Evolutionary conservation across 139 green algal species (phyloP).

Genomic region (Ulvella scutata): DNA sequence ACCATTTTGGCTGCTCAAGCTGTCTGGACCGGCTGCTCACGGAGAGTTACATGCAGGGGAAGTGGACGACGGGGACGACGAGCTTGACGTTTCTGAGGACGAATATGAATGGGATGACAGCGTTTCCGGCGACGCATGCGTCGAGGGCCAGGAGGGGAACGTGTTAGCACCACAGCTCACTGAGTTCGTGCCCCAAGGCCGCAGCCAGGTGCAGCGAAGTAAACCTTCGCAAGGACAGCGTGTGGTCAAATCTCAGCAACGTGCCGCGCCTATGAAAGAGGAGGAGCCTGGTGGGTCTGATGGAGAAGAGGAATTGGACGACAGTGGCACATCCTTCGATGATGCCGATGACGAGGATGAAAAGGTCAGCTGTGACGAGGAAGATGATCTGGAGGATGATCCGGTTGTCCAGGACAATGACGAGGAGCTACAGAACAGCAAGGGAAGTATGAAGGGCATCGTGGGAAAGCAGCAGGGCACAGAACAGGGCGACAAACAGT

Average conservation of each 20-base stretch:
- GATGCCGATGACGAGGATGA: not conserved
- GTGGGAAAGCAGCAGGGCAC: not conserved
- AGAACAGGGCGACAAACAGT: constrained; percentile 9
- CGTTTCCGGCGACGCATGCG: not conserved
- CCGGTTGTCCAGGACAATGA: not conserved
- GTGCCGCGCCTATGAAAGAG: not conserved
- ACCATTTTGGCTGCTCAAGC: too few relatives aligned
- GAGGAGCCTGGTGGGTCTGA: not conserved
- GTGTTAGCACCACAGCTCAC: not conserved
- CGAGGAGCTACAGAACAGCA: too few relatives aligned
- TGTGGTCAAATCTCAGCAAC: too few relatives aligned
- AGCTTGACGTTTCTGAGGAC: not conserved
- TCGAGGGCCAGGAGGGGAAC: not conserved
- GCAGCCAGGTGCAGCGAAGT: too few relatives aligned
- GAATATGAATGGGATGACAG: not conserved
- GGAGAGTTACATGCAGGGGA: not conserved
- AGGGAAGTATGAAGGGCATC: too few relatives aligned
- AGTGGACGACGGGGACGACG: not conserved
- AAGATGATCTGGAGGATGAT: not conserved
- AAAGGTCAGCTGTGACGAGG: not conserved
- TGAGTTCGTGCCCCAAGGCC: not conserved
- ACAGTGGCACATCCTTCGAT: not conserved
- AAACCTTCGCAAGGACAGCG: too few relatives aligned
- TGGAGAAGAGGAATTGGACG: not conserved
- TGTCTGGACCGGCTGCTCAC: too few relatives aligned